Conservation (phyloP, 2,329 filamentous ascomycete genomes). For the Ophiostoma australiae region DNA sequence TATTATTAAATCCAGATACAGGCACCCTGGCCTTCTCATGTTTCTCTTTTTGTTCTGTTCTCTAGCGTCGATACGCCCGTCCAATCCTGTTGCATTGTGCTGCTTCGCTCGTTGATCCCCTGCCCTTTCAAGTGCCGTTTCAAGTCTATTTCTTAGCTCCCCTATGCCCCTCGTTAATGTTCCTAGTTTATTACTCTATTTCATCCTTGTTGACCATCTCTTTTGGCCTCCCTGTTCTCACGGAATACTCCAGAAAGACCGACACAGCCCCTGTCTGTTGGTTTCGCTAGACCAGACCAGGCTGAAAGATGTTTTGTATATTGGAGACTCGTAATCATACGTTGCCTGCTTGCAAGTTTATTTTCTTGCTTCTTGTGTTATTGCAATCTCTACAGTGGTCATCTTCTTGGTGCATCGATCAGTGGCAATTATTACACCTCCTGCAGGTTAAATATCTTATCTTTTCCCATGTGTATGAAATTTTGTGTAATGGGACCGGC, state of each 20-base stretch:
- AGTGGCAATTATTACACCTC: too few species aligned
- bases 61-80: background rate
- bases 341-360: background rate
- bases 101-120: background rate
- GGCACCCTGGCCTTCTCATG: background rate
- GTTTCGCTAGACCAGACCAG: background rate
- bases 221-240: background rate
- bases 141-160: background rate
- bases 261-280: constrained; percentile 1
- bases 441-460: background rate
- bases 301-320: background rate
- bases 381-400: too few species aligned
- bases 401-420: too few species aligned
- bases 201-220: background rate
- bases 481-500: background rate
- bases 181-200: background rate
- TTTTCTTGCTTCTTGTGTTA: background rate
- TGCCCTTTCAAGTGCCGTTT: background rate
- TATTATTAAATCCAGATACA: background rate
- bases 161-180: background rate
- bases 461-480: background rate
- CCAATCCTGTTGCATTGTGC: background rate
- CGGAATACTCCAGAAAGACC: constrained; percentile 10
- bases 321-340: background rate
- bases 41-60: background rate